Conservation (phyloP, 1,284 basidiomycete genomes). For the Anthracocystis panici-leucophaei region DNA sequence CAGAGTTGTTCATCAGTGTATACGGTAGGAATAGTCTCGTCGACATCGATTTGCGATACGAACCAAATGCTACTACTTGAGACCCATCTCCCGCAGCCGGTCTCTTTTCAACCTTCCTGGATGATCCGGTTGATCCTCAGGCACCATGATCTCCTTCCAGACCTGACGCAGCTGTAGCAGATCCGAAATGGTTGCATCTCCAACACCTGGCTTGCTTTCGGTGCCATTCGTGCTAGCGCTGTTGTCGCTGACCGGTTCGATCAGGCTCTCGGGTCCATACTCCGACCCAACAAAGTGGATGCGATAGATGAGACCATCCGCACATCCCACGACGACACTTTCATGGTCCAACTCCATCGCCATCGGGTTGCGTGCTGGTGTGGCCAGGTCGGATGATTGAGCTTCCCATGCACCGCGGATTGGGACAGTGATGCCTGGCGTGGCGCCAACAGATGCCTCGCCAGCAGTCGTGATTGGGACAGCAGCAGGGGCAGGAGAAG, state of each 20-base stretch:
- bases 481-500: too few relatives aligned
- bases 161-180: slow-evolving; percentile 52
- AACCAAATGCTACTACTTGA: slow-evolving; percentile 23
- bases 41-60: neutral
- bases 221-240: neutral
- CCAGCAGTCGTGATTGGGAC: neutral
- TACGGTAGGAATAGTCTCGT: neutral
- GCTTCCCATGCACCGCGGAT: slow-evolving; percentile 60
- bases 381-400: slow-evolving; percentile 34
- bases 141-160: slow-evolving; percentile 62
- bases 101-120: slow-evolving; percentile 41
- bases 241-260: neutral
- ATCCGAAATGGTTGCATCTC: slow-evolving; percentile 54
- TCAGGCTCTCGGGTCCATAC: slow-evolving; percentile 32
- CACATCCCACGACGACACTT: slow-evolving; percentile 57
- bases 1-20: neutral
- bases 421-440: slow-evolving; percentile 24
- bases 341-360: slow-evolving; percentile 63
- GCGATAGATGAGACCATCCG: slow-evolving; percentile 59
- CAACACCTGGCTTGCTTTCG: slow-evolving; percentile 18
- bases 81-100: slow-evolving; percentile 27
- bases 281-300: slow-evolving; percentile 59
- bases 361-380: slow-evolving; percentile 59
- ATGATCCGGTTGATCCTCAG: slow-evolving; percentile 41
- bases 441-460: neutral